These are phyloP conservation scores for Begonia fuchsioides DNA, from an alignment of 306 rosid species.

Conservation along the genomic window DNA sequence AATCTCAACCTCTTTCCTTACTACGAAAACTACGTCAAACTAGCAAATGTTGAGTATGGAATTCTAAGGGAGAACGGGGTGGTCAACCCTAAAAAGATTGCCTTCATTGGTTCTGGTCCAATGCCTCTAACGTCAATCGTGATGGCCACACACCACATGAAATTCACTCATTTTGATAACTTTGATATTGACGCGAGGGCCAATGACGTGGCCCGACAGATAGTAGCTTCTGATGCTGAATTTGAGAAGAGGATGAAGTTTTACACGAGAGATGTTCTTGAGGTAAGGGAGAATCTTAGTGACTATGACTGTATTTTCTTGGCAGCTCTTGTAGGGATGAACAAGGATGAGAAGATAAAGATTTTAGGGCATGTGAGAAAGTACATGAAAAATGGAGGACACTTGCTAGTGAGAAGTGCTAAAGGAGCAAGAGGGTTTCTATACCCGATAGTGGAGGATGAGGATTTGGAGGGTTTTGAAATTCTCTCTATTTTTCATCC, in stretches of 20 bases:
- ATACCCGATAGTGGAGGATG: slow-evolving; percentile 50
- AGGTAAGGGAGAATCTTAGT: slow-evolving; percentile 33
- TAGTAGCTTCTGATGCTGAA: slow-evolving; percentile 29
- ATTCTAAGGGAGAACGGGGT: slow-evolving; percentile 34
- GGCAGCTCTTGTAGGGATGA: slow-evolving; percentile 71
- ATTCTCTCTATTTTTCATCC: slow-evolving; percentile 53
- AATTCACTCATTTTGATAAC: slow-evolving; percentile 44
- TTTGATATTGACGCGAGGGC: slow-evolving; percentile 49
- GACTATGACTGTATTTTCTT: slow-evolving; percentile 56
- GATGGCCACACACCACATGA: slow-evolving; percentile 55
- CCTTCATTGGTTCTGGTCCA: slow-evolving; percentile 80
- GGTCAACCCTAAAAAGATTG: slow-evolving; percentile 29
- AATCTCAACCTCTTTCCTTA: slow-evolving; percentile 51
- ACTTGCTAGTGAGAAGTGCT: slow-evolving; percentile 57
- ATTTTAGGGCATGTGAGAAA: slow-evolving; percentile 32
- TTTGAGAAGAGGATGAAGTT: slow-evolving; percentile 67
- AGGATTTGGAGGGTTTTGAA: slow-evolving; percentile 37
- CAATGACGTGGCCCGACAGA: slow-evolving; percentile 30
- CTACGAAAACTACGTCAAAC: slow-evolving; percentile 46
- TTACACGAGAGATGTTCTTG: slow-evolving; percentile 36
- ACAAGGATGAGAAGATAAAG: slow-evolving; percentile 34
- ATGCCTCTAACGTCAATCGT: slow-evolving; percentile 59
- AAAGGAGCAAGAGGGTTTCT: slow-evolving; percentile 63
- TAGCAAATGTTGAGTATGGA: slow-evolving; percentile 36
- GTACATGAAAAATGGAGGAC: slow-evolving; percentile 53